Evolutionary conservation across 805 yeast species (phyloP), one percentile per base, ranked within the genome.

Genomic region (Candida pseudofarinosa): DNA sequence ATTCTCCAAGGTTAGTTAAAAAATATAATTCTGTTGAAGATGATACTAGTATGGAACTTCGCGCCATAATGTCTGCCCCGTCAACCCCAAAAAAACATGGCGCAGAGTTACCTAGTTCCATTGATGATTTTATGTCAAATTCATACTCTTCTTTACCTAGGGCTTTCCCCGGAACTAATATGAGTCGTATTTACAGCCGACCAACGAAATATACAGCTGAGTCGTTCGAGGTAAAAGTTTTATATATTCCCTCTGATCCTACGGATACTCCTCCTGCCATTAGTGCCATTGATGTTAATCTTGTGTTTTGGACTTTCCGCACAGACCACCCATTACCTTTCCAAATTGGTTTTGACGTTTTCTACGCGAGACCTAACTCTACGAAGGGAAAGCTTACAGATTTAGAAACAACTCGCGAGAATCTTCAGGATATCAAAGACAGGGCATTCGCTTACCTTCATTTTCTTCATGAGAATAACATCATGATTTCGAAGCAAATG

Each of bases 271-370:
- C 74, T 0, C 76, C 75, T 1, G 50, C 44, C 7, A 64, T 71
- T 14, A 50, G 58, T 14, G 52, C 45, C 44, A 53, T 71, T 13
- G 75, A 69, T 12, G 44, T 57, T 16, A 69, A 66, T 43, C 51
- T 70, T 5, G 65, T 70, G 2, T 58, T 67, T 13, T 70, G 75
- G 75, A 51, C 74, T 1, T 68, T 63, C 49, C 52, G 57, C 33
- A 56, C 74, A 3, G 73, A 67, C 18, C 69, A 61, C 42, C 74
- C 75, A 3, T 49, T 71, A 23, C 74, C 74, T 4, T 51, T 65
- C 37, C 57, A 60, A 19, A 46, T 71, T 16, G 68, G 63, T 8
- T 69, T 67, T 42, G 76, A 71, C 43, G 70, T 71, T 48, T 67
- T 69, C 49, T 69, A 71, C 44, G 53, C 63, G 18, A 55, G 55